Evolutionary conservation across 805 yeast species (phyloP).

Genomic region (Nakazawaea sp.): DNA sequence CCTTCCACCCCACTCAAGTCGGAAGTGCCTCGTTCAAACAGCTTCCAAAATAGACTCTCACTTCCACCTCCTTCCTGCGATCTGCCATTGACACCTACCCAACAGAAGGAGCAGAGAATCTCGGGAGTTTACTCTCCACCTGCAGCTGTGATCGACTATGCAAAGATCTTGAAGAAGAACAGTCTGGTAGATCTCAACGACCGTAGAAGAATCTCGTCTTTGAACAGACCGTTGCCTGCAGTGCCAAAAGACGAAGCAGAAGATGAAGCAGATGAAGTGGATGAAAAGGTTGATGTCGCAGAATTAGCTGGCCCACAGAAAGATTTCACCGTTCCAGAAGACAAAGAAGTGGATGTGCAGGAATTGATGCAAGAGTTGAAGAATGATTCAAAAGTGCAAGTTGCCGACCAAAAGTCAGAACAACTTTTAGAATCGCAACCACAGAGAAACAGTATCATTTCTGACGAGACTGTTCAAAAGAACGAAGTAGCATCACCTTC

Average conservation of each 20-base stretch:
- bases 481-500: not conserved
- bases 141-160: constrained; percentile 1
- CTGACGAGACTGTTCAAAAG: not conserved
- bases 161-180: not conserved
- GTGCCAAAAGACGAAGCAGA: constrained; percentile 5
- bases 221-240: constrained; percentile 10
- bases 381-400: not conserved
- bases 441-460: not conserved
- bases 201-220: constrained; percentile 6
- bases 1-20: not conserved
- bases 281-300: not conserved
- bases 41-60: constrained; percentile 6
- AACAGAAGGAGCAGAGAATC: constrained; percentile 1
- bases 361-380: not conserved
- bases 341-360: not conserved
- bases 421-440: constrained; percentile 2
- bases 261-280: constrained; percentile 2
- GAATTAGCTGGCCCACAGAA: too few species aligned
- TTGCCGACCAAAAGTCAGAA: too few species aligned
- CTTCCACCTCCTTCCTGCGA: constrained; percentile 9
- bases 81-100: constrained; percentile 10
- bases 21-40: too few species aligned
- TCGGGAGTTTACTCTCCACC: not conserved
- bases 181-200: not conserved
- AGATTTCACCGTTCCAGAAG: not conserved